phyloP scores from a whole-genome alignment of 1,284 basidiomycete species.

The Mycosarcoma maydis region DNA sequence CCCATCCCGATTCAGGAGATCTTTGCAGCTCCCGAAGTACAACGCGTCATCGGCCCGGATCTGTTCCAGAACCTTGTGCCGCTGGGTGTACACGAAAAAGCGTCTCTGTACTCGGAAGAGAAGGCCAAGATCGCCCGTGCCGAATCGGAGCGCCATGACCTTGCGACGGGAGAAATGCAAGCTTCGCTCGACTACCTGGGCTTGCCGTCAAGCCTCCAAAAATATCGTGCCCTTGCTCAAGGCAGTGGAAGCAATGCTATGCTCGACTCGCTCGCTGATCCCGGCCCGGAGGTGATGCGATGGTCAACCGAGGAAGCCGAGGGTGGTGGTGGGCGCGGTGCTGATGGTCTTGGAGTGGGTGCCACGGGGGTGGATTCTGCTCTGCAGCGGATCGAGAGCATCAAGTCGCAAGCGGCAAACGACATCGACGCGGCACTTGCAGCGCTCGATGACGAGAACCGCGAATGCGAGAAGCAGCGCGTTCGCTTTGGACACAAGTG shows the following conservation, averaged over 20 bases:
- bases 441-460: conserved; percentile 64
- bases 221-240: conserved; percentile 81
- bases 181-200: conserved; percentile 85
- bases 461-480: conserved; percentile 68
- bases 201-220: conserved; percentile 78
- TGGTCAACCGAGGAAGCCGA: conserved; percentile 80
- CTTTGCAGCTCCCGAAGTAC: conserved; percentile 88
- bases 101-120: conserved; percentile 96
- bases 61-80: conserved; percentile 89
- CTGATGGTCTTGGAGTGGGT: conserved; percentile 71
- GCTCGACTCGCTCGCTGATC: conserved; percentile 68
- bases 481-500: conserved; percentile 87
- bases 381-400: conserved; percentile 40
- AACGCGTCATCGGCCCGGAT: conserved; percentile 92
- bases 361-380: conserved; percentile 49
- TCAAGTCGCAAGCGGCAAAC: conserved; percentile 34
- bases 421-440: conserved; percentile 45
- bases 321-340: conserved; percentile 75
- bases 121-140: conserved; percentile 93
- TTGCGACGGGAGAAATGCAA: conserved; percentile 81
- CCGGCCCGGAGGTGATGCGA: conserved; percentile 75
- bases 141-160: conserved; percentile 86
- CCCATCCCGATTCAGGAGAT: conserved; percentile 93
- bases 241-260: conserved; percentile 70
- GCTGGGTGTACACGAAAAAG: conserved; percentile 92